Evolutionary conservation across 768 basidiomycete species (phyloP).

Genomic region (Calocera cornea): DNA sequence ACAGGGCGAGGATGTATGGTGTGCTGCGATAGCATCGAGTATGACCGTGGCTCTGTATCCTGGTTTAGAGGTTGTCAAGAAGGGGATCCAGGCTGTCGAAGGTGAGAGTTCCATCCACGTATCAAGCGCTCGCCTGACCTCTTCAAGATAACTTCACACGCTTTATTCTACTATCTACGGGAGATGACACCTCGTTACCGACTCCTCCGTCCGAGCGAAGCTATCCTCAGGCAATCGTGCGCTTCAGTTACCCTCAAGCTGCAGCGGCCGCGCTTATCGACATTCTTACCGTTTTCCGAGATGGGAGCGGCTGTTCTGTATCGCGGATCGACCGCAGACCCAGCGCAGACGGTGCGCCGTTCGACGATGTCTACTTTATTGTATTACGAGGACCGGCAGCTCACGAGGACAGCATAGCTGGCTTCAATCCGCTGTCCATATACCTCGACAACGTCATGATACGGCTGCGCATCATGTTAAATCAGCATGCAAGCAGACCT

Average conservation of each 20-base stretch:
- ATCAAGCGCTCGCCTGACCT: neutral
- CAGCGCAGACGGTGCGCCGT: neutral
- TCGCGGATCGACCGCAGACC: slow-evolving; percentile 1
- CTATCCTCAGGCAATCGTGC: neutral
- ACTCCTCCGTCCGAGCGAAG: neutral
- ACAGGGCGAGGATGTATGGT: slow-evolving; percentile 31
- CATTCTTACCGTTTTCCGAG: neutral
- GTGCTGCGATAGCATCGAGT: slow-evolving; percentile 64
- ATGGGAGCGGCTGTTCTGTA: neutral
- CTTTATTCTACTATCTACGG: slow-evolving; percentile 7
- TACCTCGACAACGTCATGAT: slow-evolving; percentile 1
- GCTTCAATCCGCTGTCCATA: neutral
- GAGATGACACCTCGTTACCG: neutral
- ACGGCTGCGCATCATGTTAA: neutral
- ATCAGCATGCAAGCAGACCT: neutral
- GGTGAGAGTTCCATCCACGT: slow-evolving; percentile 26
- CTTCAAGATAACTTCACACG: slow-evolving; percentile 13
- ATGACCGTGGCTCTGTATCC: slow-evolving; percentile 46
- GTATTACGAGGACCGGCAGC: neutral
- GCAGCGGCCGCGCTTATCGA: neutral
- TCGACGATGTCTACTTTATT: neutral
- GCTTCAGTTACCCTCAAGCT: neutral
- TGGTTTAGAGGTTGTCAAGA: slow-evolving; percentile 45
- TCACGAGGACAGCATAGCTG: neutral
- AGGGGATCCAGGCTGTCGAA: slow-evolving; percentile 50